Conservation (phyloP, 371 early-diverging fungal genomes). For the Catenaria anguillulae region DNA sequence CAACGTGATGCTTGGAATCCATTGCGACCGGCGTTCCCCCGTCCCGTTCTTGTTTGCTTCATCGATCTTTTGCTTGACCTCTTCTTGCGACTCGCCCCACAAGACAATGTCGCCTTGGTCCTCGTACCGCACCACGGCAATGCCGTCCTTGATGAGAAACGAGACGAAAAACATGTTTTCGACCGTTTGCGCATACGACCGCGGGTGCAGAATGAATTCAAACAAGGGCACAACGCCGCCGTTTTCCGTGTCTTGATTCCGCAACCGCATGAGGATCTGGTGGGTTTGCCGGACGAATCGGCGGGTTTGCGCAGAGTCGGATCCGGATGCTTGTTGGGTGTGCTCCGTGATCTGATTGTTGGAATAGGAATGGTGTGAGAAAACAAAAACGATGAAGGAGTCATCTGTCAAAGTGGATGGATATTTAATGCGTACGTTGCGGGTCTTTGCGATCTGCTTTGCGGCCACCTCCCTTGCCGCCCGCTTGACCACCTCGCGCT, state of each 20-base stretch:
- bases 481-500: not conserved
- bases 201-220: constrained; percentile 74
- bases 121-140: constrained; percentile 33
- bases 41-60: too few relatives aligned
- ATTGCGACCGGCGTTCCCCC: not conserved
- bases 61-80: not conserved
- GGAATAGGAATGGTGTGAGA: too few relatives aligned
- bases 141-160: constrained; percentile 73
- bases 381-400: not conserved
- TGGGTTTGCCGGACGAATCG: not conserved
- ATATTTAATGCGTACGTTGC: too few relatives aligned
- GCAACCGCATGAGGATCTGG: not conserved
- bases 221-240: constrained; percentile 30
- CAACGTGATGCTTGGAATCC: not conserved
- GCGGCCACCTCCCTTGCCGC: too few relatives aligned
- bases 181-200: constrained; percentile 78
- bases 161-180: constrained; percentile 90
- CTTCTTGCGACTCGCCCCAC: too few relatives aligned
- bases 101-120: too few relatives aligned
- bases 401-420: too few relatives aligned
- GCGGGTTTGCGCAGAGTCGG: not conserved
- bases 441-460: not conserved
- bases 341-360: not conserved
- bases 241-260: too few relatives aligned
- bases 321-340: too few relatives aligned